Base-by-base conservation (phyloP, 805 yeast genomes). In the Kuraishia borneana region DNA sequence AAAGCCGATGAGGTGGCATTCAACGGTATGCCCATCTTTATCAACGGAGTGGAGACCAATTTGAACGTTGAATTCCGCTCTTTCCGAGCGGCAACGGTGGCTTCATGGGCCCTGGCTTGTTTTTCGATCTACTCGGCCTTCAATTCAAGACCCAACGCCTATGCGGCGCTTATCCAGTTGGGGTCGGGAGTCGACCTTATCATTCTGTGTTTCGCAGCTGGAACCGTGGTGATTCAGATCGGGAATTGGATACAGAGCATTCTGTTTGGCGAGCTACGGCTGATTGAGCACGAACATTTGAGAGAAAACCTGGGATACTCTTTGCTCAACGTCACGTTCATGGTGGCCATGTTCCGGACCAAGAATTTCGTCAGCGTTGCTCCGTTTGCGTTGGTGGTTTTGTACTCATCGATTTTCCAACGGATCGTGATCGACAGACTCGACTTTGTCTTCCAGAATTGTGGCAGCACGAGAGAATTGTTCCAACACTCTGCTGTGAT, bases 221-320 rank as follows among this genome's bases (percentile, higher is more conserved):
- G 75, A 7, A 48, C 50, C 21, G 25, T 47, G 31, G 37, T 52
- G 6, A 39, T 61, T 10, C 22, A 55, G 3, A 12, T 66, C 12
- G 79, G 75, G 22, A 70, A 72, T 41, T 28, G 65, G 6, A 41
- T 76, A 0, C 80, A 76, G 32, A 41, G 54, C 19, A 2, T 76
- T 0, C 45, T 84, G 25, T 85, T 87, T 59, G 95, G 95, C 1
- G 76, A 74, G 37, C 58, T 89, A 34, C 63, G 95, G 37, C 56
- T 75, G 12, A 65, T 82, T 22, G 98, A 89, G 51, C 54, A 68
- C 35, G 94, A 88, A 44, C 88, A 81, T 48, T 65, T 73, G 34
- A 71, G 66, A 51, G 94, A 70, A 50, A 67, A 75, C 50, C 64
- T 72, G 34, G 82, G 78, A 65, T 74, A 60, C 36, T 68, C 83